Evolutionary conservation across 2,329 filamentous ascomycete species (phyloP).

Genomic region (Microdochium bolleyi): DNA sequence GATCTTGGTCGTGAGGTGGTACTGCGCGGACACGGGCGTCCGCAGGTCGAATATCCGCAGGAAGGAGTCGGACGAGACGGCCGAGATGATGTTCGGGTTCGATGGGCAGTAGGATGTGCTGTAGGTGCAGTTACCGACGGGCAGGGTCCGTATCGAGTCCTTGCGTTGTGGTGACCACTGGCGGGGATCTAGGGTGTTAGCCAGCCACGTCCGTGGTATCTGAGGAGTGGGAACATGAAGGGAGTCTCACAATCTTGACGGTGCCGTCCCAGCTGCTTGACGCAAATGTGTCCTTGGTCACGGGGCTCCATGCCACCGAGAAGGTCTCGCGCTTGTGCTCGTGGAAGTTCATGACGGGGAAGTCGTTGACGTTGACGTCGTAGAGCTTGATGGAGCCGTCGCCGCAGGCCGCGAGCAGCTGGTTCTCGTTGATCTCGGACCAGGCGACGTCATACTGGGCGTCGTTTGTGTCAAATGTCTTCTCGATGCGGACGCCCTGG

Average conservation of each 20-base stretch:
- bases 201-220: not conserved
- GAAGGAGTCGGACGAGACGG: slow-evolving; percentile 82
- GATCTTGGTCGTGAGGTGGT: slow-evolving; percentile 77
- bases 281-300: slow-evolving; percentile 83
- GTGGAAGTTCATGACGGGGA: slow-evolving; percentile 84
- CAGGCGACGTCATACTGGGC: slow-evolving; percentile 91
- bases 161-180: slow-evolving; percentile 77
- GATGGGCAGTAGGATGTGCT: slow-evolving; percentile 86
- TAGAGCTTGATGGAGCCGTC: slow-evolving; percentile 95
- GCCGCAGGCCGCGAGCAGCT: slow-evolving; percentile 80
- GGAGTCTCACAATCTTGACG: slow-evolving; percentile 64
- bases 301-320: slow-evolving; percentile 84
- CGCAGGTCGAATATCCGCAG: slow-evolving; percentile 88
- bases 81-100: slow-evolving; percentile 75
- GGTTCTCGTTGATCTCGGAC: slow-evolving; percentile 95
- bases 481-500: slow-evolving; percentile 75
- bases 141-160: slow-evolving; percentile 74
- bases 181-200: not conserved
- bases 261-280: slow-evolving; percentile 95
- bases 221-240: not conserved
- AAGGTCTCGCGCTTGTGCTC: slow-evolving; percentile 94
- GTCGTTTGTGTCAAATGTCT: slow-evolving; percentile 96
- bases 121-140: slow-evolving; percentile 91
- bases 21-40: slow-evolving; percentile 75
- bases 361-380: slow-evolving; percentile 69